phyloP scores from a whole-genome alignment of 331 rosid genomes.

The Arachis monticola region DNA sequence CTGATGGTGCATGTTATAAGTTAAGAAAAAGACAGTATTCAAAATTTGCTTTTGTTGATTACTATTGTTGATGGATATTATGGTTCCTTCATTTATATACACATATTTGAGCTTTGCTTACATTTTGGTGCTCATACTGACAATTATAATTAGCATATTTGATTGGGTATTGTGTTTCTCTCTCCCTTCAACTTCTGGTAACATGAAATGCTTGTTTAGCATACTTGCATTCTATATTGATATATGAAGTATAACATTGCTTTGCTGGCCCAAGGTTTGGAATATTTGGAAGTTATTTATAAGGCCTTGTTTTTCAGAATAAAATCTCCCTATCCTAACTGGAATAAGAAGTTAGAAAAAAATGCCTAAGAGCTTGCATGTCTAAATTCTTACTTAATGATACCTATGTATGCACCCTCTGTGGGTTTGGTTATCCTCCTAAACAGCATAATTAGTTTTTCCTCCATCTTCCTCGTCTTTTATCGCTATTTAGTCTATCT shows the following conservation, averaged over 20 bases:
- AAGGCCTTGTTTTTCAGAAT: constrained; percentile 15
- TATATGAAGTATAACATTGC: constrained; percentile 10
- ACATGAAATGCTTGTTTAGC: constrained; percentile 21
- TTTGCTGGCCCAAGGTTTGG: constrained; percentile 8
- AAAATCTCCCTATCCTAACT: constrained; percentile 22
- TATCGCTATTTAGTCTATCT: constrained; percentile 27
- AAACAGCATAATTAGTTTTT: constrained; percentile 25
- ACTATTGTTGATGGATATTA: constrained; percentile 15
- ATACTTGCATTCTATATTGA: constrained; percentile 16
- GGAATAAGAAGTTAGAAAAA: constrained; percentile 20
- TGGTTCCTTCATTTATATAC: constrained; percentile 26
- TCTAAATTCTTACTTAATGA: constrained; percentile 8
- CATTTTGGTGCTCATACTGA: constrained; percentile 20
- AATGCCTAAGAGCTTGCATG: constrained; percentile 27
- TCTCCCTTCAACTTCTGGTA: constrained; percentile 11
- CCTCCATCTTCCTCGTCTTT: constrained; percentile 1
- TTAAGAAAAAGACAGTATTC: constrained; percentile 5
- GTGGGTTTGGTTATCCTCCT: constrained; percentile 3
- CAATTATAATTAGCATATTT: constrained; percentile 28
- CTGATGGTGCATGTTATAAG: background rate
- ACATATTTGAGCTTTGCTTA: background rate
- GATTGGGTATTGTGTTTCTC: constrained; percentile 15
- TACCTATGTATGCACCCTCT: constrained; percentile 27
- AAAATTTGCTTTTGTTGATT: constrained; percentile 25
- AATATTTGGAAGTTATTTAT: constrained; percentile 22